phyloP scores from a whole-genome alignment of 2,329 filamentous ascomycete genomes.

The Endothia cerciana region DNA sequence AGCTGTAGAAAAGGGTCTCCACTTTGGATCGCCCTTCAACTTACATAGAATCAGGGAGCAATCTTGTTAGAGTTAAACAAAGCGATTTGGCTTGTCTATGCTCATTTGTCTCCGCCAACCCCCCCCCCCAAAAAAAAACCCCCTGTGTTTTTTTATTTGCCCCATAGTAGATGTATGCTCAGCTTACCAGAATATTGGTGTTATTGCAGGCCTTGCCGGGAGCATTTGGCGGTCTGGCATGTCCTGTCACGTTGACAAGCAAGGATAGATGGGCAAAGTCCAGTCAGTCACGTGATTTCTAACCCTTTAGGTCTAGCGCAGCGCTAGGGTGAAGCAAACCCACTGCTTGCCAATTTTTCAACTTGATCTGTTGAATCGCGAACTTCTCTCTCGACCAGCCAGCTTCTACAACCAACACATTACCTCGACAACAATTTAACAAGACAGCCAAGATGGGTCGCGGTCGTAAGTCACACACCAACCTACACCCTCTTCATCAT shows the following conservation, averaged over 20 bases:
- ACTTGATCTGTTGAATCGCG: not conserved
- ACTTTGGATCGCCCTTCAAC: not conserved
- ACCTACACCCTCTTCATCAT: not conserved
- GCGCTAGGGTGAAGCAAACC: slow-evolving; percentile 17
- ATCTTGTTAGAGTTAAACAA: slow-evolving; percentile 25
- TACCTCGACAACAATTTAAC: slow-evolving; percentile 24
- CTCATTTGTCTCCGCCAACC: too few relatives aligned
- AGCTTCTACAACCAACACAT: slow-evolving; percentile 23
- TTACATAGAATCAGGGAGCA: slow-evolving; percentile 27
- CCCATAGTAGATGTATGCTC: too few relatives aligned
- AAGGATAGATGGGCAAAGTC: not conserved
- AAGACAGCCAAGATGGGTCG: slow-evolving; percentile 31
- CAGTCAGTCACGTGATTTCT: slow-evolving; percentile 7
- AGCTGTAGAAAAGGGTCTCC: slow-evolving; percentile 5
- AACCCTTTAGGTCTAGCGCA: slow-evolving; percentile 17
- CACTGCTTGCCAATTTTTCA: slow-evolving; percentile 27
- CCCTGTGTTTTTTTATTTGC: too few relatives aligned
- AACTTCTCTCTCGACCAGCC: slow-evolving; percentile 21
- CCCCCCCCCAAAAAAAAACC: too few relatives aligned
- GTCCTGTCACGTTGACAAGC: too few relatives aligned
- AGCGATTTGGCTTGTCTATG: slow-evolving; percentile 21
- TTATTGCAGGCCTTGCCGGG: not conserved
- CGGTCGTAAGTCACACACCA: slow-evolving; percentile 29
- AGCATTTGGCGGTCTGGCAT: not conserved
- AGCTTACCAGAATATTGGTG: too few relatives aligned